Conservation (phyloP, 495 filamentous ascomycete species). For the Schizothecium vesticola region DNA sequence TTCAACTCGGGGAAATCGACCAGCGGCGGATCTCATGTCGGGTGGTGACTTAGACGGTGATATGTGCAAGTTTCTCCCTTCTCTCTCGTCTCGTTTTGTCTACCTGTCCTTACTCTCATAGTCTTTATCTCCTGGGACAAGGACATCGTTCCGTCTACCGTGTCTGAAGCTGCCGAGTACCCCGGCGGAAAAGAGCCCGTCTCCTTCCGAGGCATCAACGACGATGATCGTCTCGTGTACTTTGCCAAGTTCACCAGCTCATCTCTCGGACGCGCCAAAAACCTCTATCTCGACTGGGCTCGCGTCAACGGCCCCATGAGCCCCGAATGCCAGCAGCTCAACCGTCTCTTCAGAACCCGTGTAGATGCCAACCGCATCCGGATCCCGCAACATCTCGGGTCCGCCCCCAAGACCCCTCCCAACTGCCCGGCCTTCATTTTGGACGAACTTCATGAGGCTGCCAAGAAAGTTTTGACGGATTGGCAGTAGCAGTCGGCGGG, state of each 20-base stretch:
- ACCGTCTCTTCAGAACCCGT: constrained; percentile 48
- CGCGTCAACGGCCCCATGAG: constrained; percentile 40
- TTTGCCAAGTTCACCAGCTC: constrained; percentile 45
- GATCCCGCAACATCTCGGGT: constrained; percentile 38
- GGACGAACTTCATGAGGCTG: constrained; percentile 40
- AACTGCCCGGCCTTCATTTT: constrained; percentile 38
- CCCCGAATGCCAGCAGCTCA: constrained; percentile 46
- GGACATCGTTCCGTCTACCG: constrained; percentile 40
- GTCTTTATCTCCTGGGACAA: constrained; percentile 49
- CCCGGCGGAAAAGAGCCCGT: constrained; percentile 42
- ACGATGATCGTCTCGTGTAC: constrained; percentile 43
- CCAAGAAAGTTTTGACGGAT: constrained; percentile 8
- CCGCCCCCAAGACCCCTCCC: constrained; percentile 28
- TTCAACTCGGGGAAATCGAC: constrained; percentile 40
- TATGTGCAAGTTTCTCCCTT: constrained; percentile 35
- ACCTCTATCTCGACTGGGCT: constrained; percentile 49
- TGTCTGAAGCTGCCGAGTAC: constrained; percentile 43
- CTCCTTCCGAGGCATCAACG: constrained; percentile 39
- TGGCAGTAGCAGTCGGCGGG: neutral
- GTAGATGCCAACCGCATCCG: constrained; percentile 48
- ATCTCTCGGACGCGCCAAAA: constrained; percentile 48
- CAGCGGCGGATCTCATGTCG: constrained; percentile 50
- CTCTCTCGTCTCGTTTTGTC: neutral
- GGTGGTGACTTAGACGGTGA: constrained; percentile 51
- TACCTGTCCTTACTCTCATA: neutral